phyloP scores from a whole-genome alignment of 2,329 filamentous ascomycete species.

The Fusarium humuli region DNA sequence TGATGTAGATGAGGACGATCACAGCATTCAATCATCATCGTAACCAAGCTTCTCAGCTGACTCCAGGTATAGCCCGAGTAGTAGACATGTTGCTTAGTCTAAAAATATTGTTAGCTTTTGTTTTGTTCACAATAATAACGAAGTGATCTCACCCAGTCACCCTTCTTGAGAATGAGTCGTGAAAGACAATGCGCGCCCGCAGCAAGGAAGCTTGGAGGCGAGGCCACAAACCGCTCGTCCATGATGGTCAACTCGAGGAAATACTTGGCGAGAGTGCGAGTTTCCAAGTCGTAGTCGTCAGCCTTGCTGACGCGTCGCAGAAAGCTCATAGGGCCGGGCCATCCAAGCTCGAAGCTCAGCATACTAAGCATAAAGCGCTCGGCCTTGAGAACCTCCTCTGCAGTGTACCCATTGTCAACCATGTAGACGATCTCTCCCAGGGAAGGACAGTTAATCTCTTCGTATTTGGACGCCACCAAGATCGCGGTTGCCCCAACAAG shows the following conservation, averaged over 20 bases:
- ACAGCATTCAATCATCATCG: slow-evolving; percentile 88
- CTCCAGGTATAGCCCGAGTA: slow-evolving; percentile 93
- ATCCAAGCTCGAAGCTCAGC: slow-evolving; percentile 94
- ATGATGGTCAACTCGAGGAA: slow-evolving; percentile 97
- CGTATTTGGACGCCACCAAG: slow-evolving; percentile 96
- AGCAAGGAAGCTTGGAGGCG: slow-evolving; percentile 88
- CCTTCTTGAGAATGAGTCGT: slow-evolving; percentile 88
- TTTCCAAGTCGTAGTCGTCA: slow-evolving; percentile 96
- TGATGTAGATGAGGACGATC: slow-evolving; percentile 85
- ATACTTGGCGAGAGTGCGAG: slow-evolving; percentile 95
- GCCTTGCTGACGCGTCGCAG: slow-evolving; percentile 96
- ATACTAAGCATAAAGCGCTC: slow-evolving; percentile 98
- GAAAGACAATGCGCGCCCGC: slow-evolving; percentile 94
- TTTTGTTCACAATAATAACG: neutral
- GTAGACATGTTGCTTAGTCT: slow-evolving; percentile 86
- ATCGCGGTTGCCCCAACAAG: slow-evolving; percentile 96
- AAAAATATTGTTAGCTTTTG: slow-evolving; percentile 51
- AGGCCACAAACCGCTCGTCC: slow-evolving; percentile 96
- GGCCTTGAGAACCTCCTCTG: slow-evolving; percentile 94
- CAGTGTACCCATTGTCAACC: slow-evolving; percentile 91
- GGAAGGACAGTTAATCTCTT: slow-evolving; percentile 98
- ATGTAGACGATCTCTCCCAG: slow-evolving; percentile 97
- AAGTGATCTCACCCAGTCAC: slow-evolving; percentile 81
- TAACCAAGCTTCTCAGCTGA: slow-evolving; percentile 82
- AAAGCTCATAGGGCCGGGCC: slow-evolving; percentile 99